These are phyloP conservation scores for Rubia tinctorum DNA, from an alignment of 305 asterid species.

Conservation along the genomic window DNA sequence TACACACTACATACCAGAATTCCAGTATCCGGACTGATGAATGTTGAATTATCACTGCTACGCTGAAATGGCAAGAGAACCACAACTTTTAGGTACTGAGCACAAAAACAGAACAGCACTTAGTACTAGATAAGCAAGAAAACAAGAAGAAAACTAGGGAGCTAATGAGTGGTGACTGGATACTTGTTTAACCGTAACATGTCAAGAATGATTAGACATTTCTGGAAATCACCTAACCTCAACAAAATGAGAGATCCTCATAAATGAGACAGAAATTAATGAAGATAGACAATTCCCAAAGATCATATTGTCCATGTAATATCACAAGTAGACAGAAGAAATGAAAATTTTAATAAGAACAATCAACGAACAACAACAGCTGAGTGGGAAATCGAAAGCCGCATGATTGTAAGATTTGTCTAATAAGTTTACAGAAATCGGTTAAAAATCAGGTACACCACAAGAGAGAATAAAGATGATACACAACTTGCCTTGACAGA, in stretches of 20 bases:
- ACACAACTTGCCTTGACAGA: slow-evolving; percentile 70
- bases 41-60: slow-evolving; percentile 56
- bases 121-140: background rate
- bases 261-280: background rate
- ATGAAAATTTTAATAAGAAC: background rate
- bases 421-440: background rate
- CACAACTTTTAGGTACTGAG: slow-evolving; percentile 18
- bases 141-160: background rate
- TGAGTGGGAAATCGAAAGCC: background rate
- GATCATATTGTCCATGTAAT: background rate
- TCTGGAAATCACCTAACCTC: background rate
- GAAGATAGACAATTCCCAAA: background rate
- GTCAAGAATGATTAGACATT: background rate
- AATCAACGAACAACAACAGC: no score
- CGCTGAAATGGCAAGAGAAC: slow-evolving; percentile 55
- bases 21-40: slow-evolving; percentile 83
- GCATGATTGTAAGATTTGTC: background rate
- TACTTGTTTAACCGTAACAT: background rate
- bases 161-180: background rate
- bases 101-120: slow-evolving; percentile 8
- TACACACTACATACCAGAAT: slow-evolving; percentile 59
- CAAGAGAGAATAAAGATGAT: background rate
- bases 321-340: background rate
- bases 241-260: background rate
- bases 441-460: background rate